Base-by-base conservation (phyloP, 768 basidiomycete genomes). In the Kwoniella dejecticola region DNA sequence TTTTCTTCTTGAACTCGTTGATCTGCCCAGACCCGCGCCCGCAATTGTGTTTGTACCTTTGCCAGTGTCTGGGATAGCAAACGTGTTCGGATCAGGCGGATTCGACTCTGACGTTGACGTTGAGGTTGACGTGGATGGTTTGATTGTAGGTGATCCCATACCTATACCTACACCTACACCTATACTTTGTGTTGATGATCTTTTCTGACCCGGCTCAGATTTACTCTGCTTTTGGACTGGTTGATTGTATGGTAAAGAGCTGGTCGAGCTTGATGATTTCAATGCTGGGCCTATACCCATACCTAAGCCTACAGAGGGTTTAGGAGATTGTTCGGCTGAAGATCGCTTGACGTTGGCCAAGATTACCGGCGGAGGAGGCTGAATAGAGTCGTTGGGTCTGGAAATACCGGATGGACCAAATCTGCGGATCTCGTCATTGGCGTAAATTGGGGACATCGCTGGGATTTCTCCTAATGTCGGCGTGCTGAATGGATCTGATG, bases 1-100 rank as follows among this genome's bases (percentile, higher is more conserved):
- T 59, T 71, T 74, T 26, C 72, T 29, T 56, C 63, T 63, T 24
- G 21, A 24, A 31, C 61, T 62, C 11, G 50, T 56, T 24, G 57
- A 52, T 29, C 48, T 56, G n/a, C 30, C 52, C 48, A 36, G 50
- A 62, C 30, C 59, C 33, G 24, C 63, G 31, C 52, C 56, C 44
- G 13, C 41, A 13, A 21, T 26, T 12, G 15, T 13, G 11, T 33
- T n/a, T 6, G n/a, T 29, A n/a, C n/a, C 27, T 4, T 50, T 50
- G 1, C 15, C 11, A 11, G 27, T 30, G 30, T 36, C 33, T 7
- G 40, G 47, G 8, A 27, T 45, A 10, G 6, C 50, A 19, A 60
- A 53, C 6, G 29, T 6, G 27, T 36, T 49, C 13, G 58, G 60
- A 24, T 53, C 54, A 30, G 60, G 46, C 1, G 45, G 46, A 42